phyloP scores from a whole-genome alignment of 208 protist genomes.

The Acanthamoeba healyi region DNA sequence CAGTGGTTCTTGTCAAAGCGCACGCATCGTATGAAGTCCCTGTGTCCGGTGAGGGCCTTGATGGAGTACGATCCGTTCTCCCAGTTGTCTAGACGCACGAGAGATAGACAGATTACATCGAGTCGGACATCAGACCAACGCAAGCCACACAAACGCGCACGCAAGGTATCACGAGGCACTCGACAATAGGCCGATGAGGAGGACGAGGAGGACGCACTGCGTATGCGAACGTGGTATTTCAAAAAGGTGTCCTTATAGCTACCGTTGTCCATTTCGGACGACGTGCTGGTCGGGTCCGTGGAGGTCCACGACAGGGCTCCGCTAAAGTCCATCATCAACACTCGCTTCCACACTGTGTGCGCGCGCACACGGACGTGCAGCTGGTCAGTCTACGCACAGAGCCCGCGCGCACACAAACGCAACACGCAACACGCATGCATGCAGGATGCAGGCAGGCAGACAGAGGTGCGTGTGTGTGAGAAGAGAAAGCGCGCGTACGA shows the following conservation, averaged over 20 bases:
- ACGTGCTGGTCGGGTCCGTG: neutral
- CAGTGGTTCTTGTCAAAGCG: slow-evolving; percentile 27
- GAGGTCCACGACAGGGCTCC: slow-evolving; percentile 28
- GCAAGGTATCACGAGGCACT: neutral
- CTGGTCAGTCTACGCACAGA: too few species aligned
- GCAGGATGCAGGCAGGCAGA: neutral
- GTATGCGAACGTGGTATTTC: slow-evolving; percentile 40
- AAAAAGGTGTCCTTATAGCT: slow-evolving; percentile 28
- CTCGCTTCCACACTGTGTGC: slow-evolving; percentile 56
- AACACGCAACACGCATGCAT: too few species aligned
- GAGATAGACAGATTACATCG: too few species aligned
- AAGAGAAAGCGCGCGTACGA: neutral
- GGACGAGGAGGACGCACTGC: slow-evolving; percentile 4
- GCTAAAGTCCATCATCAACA: neutral
- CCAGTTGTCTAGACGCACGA: slow-evolving; percentile 4
- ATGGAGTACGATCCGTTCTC: slow-evolving; percentile 45
- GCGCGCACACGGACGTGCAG: too few species aligned
- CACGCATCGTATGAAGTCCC: slow-evolving; percentile 48
- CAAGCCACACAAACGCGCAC: neutral
- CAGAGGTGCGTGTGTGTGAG: too few species aligned
- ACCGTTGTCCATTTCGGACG: neutral
- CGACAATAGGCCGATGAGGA: neutral
- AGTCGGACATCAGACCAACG: neutral
- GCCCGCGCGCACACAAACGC: too few species aligned
- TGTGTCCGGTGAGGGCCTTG: slow-evolving; percentile 18